A percentile compares a stretch with the other conserved stretches of the same genome.
These are phyloP conservation scores for Solanum raphanifolium DNA, from an alignment of 257 asterid genomes.

Conservation along the genomic window DNA sequence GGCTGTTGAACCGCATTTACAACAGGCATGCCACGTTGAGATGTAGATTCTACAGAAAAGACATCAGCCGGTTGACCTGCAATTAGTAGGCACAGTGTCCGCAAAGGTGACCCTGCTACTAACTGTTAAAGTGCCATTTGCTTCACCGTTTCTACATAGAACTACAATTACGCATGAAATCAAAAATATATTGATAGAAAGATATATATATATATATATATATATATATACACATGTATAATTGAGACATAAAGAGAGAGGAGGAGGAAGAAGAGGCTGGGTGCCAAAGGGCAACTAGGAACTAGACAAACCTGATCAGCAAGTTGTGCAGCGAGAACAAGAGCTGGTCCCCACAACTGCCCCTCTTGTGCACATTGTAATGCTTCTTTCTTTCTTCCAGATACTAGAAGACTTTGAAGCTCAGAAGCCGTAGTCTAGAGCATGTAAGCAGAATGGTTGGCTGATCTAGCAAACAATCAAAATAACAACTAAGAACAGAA, in stretches of 20 bases:
- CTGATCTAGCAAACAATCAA: neutral
- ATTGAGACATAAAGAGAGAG: neutral
- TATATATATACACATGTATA: neutral
- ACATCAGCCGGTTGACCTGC: slow-evolving; percentile 96
- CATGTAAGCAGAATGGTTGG: neutral
- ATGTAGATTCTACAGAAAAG: slow-evolving; percentile 43
- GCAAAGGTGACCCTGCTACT: slow-evolving; percentile 90
- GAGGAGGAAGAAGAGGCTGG: neutral
- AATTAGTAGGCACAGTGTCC: slow-evolving; percentile 85
- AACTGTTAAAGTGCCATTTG: slow-evolving; percentile 87
- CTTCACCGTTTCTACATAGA: slow-evolving; percentile 83
- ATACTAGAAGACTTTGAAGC: slow-evolving; percentile 83
- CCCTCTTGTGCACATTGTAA: slow-evolving; percentile 91
- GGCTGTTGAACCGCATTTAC: slow-evolving; percentile 49
- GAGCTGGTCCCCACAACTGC: slow-evolving; percentile 97
- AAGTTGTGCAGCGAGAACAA: slow-evolving; percentile 94
- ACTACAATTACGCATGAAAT: slow-evolving; percentile 30
- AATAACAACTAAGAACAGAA: neutral
- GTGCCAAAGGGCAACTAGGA: neutral
- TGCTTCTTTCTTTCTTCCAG: slow-evolving; percentile 94
- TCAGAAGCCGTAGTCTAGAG: slow-evolving; percentile 72
- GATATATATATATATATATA: neutral
- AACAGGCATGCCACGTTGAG: slow-evolving; percentile 34
- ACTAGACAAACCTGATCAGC: slow-evolving; percentile 56
- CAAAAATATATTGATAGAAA: neutral